Evolutionary conservation across 345 rosid species (phyloP).

Genomic region (Anacardium occidentale): DNA sequence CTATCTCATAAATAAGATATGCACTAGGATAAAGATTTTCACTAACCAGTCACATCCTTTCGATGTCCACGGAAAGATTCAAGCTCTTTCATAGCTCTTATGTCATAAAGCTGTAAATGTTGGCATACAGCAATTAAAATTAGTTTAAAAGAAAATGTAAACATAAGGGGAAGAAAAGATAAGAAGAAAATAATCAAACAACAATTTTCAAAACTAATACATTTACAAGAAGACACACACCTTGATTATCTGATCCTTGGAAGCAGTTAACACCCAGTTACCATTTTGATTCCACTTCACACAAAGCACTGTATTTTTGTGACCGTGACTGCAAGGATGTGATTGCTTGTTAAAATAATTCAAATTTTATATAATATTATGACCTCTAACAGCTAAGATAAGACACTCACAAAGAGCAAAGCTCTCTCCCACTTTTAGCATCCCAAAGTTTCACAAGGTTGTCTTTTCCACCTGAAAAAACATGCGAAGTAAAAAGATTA

Average conservation of each 20-base stretch:
- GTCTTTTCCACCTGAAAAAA: conserved; percentile 83
- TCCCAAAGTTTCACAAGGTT: conserved; percentile 99
- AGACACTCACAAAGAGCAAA: conserved; percentile 78
- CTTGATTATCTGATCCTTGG: conserved; percentile 97
- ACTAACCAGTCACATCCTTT: conserved; percentile 93
- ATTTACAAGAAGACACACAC: conserved; percentile 32
- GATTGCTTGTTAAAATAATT: conserved; percentile 21
- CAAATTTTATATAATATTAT: conserved; percentile 1
- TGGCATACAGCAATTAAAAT: conserved; percentile 6
- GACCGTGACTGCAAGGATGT: conserved; percentile 82
- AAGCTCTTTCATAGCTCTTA: conserved; percentile 99
- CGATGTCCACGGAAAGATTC: conserved; percentile 95
- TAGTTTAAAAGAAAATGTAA: not conserved
- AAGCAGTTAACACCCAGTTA: conserved; percentile 93
- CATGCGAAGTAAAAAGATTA: conserved; percentile 15
- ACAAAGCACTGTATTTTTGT: conserved; percentile 92
- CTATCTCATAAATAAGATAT: not conserved
- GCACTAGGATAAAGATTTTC: conserved; percentile 10
- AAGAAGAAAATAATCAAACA: not conserved
- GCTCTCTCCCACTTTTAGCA: conserved; percentile 86
- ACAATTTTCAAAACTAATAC: not conserved
- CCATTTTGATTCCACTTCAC: conserved; percentile 99
- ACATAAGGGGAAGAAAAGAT: conserved; percentile 1
- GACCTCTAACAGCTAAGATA: conserved; percentile 18
- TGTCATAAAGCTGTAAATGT: conserved; percentile 77